Base-by-base conservation (phyloP, 2,329 filamentous ascomycete genomes). In the Penicillium paneum region DNA sequence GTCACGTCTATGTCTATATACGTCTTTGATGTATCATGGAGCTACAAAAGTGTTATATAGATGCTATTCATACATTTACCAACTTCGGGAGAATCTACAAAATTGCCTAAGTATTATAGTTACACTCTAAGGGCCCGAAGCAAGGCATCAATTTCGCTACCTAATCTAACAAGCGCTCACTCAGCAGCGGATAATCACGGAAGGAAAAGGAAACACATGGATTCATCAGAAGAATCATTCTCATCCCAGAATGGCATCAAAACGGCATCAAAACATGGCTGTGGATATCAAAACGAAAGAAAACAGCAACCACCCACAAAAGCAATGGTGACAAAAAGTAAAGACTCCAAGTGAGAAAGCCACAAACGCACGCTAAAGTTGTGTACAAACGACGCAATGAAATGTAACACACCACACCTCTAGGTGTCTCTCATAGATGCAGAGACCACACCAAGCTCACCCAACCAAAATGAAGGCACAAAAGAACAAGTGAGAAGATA, bases 261-360 rank as follows among this genome's bases (percentile, higher is more conserved):
- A 40, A 51, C 24, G n/a, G 36, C 32, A 52, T 38, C 50, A 52
- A 48, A 40, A 19, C 29, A 49, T 32, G 8, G 45, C 45, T 38
- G 51, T 54, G 51, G 51, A 54, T 49, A 54, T 49, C 51, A 49
- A 44, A 54, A 49, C 46, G 46, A 54, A 19, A 52, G 49, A 17
- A 51, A 51, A 38, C 41, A 52, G 49, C 49, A 46, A 11, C 49
- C 49, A 35, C 21, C 32, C 31, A 19, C 35, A 29, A 38, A 44
- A 31, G 12, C 31, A 11, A 12, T 11, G 39, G 39, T 11, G 40
- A 29, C 39, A 24, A 17, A 41, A 41, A 24, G 3, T 12, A 5
- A 39, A 48, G 45, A 40, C 26, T 31, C 45, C 34, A 38, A 15
- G 8, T 4, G 8, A 56, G 39, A 47, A 13, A 57, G 42, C 38